Conservation (phyloP, 2,329 filamentous ascomycete genomes). For the Alternaria sp. region DNA sequence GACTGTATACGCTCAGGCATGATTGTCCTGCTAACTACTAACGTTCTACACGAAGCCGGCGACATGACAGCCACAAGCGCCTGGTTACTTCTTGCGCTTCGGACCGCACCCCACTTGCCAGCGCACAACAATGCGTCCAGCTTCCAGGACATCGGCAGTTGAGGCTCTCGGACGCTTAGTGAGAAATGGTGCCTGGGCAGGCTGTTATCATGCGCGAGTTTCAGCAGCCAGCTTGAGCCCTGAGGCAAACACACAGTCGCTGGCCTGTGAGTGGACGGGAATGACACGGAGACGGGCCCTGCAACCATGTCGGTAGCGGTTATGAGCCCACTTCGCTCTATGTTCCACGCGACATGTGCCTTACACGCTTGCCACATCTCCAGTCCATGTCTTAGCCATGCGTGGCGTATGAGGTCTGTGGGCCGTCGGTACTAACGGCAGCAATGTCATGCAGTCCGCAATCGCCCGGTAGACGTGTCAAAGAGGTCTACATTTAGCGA, state of each 20-base stretch:
- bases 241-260: slow-evolving; percentile 16
- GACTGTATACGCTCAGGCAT: neutral
- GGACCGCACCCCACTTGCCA: neutral
- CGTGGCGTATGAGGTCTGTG: slow-evolving; percentile 40
- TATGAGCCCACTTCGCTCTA: slow-evolving; percentile 20
- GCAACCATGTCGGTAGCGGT: slow-evolving; percentile 2
- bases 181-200: slow-evolving; percentile 3
- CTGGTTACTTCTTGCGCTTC: slow-evolving; percentile 5
- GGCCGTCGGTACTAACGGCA: slow-evolving; percentile 34
- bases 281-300: slow-evolving; percentile 7
- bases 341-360: slow-evolving; percentile 31
- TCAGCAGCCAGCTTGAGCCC: slow-evolving; percentile 68
- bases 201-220: slow-evolving; percentile 63
- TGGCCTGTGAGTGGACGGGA: slow-evolving; percentile 9
- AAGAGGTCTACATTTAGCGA: slow-evolving; percentile 23
- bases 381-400: slow-evolving; percentile 31
- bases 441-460: slow-evolving; percentile 24
- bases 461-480: slow-evolving; percentile 23
- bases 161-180: neutral
- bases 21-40: neutral
- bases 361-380: slow-evolving; percentile 24
- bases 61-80: neutral
- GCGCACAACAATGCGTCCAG: neutral
- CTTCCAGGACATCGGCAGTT: slow-evolving; percentile 6
- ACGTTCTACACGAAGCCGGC: neutral